Evolutionary conservation across 495 filamentous ascomycete genomes (phyloP).

Genomic region (Tuber umbilicatum): DNA sequence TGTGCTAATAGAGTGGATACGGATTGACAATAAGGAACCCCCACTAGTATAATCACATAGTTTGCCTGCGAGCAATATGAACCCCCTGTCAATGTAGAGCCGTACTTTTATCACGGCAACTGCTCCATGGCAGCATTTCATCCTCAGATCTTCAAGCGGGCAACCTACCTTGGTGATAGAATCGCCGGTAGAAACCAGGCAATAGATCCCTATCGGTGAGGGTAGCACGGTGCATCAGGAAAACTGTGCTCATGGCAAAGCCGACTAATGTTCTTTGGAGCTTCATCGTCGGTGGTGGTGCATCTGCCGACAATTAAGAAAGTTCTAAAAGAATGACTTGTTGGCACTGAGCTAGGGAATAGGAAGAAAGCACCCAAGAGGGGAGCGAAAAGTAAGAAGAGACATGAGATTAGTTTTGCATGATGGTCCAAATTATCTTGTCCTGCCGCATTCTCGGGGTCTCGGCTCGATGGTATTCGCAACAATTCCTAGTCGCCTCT

Average conservation of each 20-base stretch:
- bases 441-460: too few species aligned
- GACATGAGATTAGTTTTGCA: too few species aligned
- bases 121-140: constrained; percentile 6
- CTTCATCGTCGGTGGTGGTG: constrained; percentile 13
- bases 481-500: too few species aligned
- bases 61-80: constrained; percentile 48
- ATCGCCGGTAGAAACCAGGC: constrained; percentile 15
- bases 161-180: constrained; percentile 25
- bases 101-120: constrained; percentile 48
- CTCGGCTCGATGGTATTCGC: too few species aligned
- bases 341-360: not conserved
- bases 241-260: not conserved
- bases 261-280: constrained; percentile 11
- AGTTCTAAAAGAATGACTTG: not conserved
- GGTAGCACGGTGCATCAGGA: constrained; percentile 9
- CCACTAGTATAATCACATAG: constrained; percentile 47
- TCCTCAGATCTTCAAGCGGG: not conserved
- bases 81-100: constrained; percentile 53
- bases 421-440: too few species aligned
- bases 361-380: not conserved
- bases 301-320: constrained; percentile 5
- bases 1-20: not conserved
- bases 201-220: constrained; percentile 10
- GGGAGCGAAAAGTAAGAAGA: too few species aligned
- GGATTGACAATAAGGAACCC: not conserved